A percentile compares a stretch with the other conserved stretches of the same genome.
Evolutionary conservation across 129 eudicot genomes (phyloP).

Genomic region (Deinandra increscens): DNA sequence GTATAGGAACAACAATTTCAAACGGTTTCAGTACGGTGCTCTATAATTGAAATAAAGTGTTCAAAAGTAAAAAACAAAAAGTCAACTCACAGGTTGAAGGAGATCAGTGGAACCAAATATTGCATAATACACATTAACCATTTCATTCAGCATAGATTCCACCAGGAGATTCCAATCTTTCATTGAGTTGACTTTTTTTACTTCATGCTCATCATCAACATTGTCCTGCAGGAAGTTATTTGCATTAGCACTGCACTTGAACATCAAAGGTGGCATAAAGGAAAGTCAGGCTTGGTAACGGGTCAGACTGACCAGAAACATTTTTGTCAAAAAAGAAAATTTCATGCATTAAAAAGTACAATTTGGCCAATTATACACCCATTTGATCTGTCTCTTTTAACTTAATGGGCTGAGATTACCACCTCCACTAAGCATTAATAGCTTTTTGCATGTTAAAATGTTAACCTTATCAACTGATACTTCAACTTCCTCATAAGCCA

Average conservation of each 20-base stretch:
- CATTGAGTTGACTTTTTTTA: no score
- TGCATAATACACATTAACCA: constrained; percentile 51
- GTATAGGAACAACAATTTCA: constrained; percentile 24
- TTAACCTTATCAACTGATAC: constrained; percentile 55
- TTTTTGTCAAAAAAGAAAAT: background rate
- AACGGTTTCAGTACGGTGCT: background rate
- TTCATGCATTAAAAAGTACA: background rate
- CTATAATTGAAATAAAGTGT: background rate
- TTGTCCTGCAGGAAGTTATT: constrained; percentile 35
- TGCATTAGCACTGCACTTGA: background rate
- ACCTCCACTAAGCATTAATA: constrained; percentile 3
- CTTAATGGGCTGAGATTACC: background rate
- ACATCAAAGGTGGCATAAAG: background rate
- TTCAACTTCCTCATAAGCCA: constrained; percentile 56
- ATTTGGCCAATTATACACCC: background rate
- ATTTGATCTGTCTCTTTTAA: background rate
- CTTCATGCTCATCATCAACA: constrained; percentile 42
- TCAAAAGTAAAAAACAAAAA: constrained; percentile 1
- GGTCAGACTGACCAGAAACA: background rate
- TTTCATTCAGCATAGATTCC: constrained; percentile 54
- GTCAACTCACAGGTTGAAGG: constrained; percentile 52
- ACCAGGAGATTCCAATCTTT: constrained; percentile 52
- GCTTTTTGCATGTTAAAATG: background rate
- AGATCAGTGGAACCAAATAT: constrained; percentile 79
- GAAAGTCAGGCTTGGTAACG: no score